Evolutionary conservation across 1,284 basidiomycete genomes (phyloP).

Genomic region (Tilletia caries): DNA sequence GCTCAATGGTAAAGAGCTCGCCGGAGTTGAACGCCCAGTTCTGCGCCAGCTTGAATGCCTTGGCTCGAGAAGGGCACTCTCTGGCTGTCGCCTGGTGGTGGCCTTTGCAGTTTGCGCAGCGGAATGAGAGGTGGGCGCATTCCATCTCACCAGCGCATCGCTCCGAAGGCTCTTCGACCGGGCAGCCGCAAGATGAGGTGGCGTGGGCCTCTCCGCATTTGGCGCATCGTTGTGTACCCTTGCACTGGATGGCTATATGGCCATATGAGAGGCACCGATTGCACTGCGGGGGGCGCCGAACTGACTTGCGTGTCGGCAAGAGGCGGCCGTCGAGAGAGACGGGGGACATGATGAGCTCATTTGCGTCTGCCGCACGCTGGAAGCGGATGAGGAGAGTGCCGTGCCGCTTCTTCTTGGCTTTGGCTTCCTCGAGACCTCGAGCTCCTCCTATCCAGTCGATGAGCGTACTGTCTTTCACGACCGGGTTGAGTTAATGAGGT

Average conservation of each 20-base stretch:
- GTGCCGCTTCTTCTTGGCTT: too few relatives aligned
- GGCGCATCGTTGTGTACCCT: slow-evolving; percentile 16
- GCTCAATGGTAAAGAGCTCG: too few relatives aligned
- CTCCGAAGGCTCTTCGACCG: neutral
- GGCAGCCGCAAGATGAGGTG: neutral
- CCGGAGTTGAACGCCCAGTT: too few relatives aligned
- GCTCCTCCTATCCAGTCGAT: too few relatives aligned
- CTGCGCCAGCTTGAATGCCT: neutral
- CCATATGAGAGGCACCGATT: slow-evolving; percentile 12
- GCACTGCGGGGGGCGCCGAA: neutral
- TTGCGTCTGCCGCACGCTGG: too few relatives aligned
- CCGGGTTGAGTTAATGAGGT: too few relatives aligned
- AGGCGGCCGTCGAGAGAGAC: too few relatives aligned
- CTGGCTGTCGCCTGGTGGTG: neutral
- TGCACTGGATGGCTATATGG: slow-evolving; percentile 13
- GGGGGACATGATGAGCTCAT: too few relatives aligned
- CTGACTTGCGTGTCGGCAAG: too few relatives aligned
- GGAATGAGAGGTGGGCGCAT: slow-evolving; percentile 14
- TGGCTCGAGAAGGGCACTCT: neutral
- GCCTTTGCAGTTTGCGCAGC: slow-evolving; percentile 17
- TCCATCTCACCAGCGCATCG: slow-evolving; percentile 13
- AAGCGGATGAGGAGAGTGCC: too few relatives aligned
- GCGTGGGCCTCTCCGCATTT: neutral
- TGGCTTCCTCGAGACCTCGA: too few relatives aligned
- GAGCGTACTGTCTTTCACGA: too few relatives aligned